These are phyloP conservation scores for Penicillium sp. DNA, from an alignment of 2,329 filamentous ascomycete genomes.

Conservation along the genomic window DNA sequence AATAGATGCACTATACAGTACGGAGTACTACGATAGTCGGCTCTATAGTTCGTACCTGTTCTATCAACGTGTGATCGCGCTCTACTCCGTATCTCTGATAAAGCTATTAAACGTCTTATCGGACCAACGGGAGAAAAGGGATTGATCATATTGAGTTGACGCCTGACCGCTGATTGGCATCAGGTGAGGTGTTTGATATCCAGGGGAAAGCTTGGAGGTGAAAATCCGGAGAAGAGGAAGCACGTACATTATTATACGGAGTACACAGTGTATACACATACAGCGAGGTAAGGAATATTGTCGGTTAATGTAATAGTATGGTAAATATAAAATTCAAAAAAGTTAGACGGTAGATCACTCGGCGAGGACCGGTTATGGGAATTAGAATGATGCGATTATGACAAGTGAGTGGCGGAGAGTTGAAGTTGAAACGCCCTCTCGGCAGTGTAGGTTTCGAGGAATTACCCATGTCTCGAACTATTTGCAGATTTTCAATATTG, in stretches of 20 bases:
- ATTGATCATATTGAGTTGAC: slow-evolving; percentile 16
- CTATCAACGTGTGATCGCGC: neutral
- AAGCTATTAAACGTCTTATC: slow-evolving; percentile 17
- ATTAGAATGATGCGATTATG: slow-evolving; percentile 27
- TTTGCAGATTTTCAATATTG: slow-evolving; percentile 6
- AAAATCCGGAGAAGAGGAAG: slow-evolving; percentile 8
- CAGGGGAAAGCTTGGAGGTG: slow-evolving; percentile 4
- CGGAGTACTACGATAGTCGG: neutral
- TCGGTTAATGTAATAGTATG: neutral
- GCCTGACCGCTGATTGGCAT: slow-evolving; percentile 6
- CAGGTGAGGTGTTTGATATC: slow-evolving; percentile 3
- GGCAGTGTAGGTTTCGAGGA: slow-evolving; percentile 1
- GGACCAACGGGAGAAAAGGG: slow-evolving; percentile 24
- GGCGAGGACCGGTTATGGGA: slow-evolving; percentile 19
- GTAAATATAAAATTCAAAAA: neutral
- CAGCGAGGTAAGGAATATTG: neutral
- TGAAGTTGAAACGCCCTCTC: slow-evolving; percentile 3
- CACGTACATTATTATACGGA: too few relatives aligned
- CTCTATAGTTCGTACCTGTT: neutral
- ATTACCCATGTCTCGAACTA: slow-evolving; percentile 6
- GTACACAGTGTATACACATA: neutral
- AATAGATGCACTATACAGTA: slow-evolving; percentile 11
- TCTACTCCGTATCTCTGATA: neutral
- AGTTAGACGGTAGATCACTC: slow-evolving; percentile 5
- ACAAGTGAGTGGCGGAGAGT: slow-evolving; percentile 21